Conservation (phyloP, 129 eudicot species). For the Pseudognaphalium luteoalbum region DNA sequence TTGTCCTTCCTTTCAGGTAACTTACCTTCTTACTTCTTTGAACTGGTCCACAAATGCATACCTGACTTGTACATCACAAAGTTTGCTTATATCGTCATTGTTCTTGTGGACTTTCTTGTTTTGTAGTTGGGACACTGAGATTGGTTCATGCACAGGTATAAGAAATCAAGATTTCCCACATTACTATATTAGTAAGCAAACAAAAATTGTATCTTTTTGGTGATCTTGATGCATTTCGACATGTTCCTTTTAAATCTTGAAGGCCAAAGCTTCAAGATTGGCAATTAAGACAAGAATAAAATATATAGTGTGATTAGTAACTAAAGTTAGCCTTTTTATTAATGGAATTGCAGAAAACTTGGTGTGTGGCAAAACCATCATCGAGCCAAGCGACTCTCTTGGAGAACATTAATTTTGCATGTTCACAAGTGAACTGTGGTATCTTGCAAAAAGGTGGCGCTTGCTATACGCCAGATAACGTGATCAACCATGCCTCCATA, state of each 20-base stretch:
- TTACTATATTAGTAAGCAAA: background rate
- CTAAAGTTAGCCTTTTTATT: background rate
- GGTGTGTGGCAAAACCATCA: slow-evolving; percentile 95
- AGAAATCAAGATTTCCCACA: slow-evolving; percentile 2
- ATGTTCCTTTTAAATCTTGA: background rate
- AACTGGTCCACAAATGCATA: background rate
- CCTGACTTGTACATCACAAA: background rate
- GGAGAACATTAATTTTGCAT: slow-evolving; percentile 61
- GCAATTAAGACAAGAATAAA: background rate
- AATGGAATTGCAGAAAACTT: slow-evolving; percentile 61
- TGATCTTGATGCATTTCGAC: background rate
- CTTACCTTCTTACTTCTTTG: slow-evolving; percentile 19
- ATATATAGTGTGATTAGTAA: background rate
- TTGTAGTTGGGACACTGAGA: slow-evolving; percentile 48
- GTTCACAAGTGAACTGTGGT: slow-evolving; percentile 62
- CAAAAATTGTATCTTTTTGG: background rate
- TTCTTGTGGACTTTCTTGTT: slow-evolving; percentile 8
- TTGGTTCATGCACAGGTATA: slow-evolving; percentile 56
- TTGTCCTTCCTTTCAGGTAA: slow-evolving; percentile 49
- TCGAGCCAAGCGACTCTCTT: slow-evolving; percentile 45
- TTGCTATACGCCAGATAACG: slow-evolving; percentile 57
- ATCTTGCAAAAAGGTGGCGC: slow-evolving; percentile 58
- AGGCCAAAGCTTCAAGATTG: slow-evolving; percentile 12
- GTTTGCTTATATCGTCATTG: background rate
- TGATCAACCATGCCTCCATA: slow-evolving; percentile 71